These are phyloP conservation scores for Sporothrix sp. DNA, from an alignment of 2,329 filamentous ascomycete genomes.

Conservation along the genomic window DNA sequence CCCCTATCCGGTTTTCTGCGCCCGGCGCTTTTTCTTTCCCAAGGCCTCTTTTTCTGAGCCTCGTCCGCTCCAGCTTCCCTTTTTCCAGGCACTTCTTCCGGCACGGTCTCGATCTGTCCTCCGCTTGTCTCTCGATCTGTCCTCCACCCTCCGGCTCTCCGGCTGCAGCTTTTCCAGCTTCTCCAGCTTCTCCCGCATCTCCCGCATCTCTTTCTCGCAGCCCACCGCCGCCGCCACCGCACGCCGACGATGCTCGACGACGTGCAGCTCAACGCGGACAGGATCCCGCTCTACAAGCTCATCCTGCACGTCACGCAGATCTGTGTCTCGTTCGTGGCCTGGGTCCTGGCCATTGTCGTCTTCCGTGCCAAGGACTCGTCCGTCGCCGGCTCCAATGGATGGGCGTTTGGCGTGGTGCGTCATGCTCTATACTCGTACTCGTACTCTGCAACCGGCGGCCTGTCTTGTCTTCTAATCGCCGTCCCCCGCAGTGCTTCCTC, in stretches of 20 bases:
- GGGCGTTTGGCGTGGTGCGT: constrained; percentile 55
- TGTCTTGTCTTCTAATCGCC: too few relatives aligned
- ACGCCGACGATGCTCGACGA: constrained; percentile 32
- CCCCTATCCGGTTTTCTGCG: not conserved
- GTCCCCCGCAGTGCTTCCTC: constrained; percentile 47
- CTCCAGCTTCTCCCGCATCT: too few relatives aligned
- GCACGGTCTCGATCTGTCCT: too few relatives aligned
- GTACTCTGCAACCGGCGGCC: too few relatives aligned
- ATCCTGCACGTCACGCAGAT: constrained; percentile 47
- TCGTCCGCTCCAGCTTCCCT: too few relatives aligned
- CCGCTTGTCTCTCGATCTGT: not conserved
- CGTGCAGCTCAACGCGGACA: constrained; percentile 44
- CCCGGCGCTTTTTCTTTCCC: not conserved
- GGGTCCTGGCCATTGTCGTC: constrained; percentile 50
- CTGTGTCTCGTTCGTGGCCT: constrained; percentile 44
- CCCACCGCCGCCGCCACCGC: not conserved
- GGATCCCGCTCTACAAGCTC: constrained; percentile 47
- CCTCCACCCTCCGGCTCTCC: not conserved
- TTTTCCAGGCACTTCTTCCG: too few relatives aligned
- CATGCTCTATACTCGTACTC: not conserved
- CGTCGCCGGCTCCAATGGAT: constrained; percentile 50
- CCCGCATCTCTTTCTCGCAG: too few relatives aligned
- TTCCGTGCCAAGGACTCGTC: constrained; percentile 39
- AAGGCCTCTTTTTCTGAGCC: too few relatives aligned
- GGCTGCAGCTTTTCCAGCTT: not conserved